Evolutionary conservation across 306 rosid species (phyloP), one percentile per base, ranked within the genome.

Genomic region (Rosa chinensis): DNA sequence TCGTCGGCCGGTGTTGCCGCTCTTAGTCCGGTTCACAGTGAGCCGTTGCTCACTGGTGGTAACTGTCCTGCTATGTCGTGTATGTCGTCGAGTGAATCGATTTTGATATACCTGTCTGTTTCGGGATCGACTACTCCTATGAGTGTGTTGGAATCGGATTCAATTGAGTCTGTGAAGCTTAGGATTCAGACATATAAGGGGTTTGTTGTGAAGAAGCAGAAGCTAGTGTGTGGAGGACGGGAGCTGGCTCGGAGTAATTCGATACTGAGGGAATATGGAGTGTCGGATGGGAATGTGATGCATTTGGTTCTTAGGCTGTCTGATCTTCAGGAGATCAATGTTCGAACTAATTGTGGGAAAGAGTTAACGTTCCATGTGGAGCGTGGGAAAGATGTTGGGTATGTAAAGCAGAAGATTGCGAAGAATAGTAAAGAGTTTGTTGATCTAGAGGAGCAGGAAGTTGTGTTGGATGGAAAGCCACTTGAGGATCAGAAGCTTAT

Each of bases 171-270:
- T 0, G 90, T 92, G 28, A 94, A 94, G 83, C 87, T 92, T 44
- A 86, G 91, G 85, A 92, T 94, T 74, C 91, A 87, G 73, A 87
- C 84, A 44, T 81, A 69, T 35, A 90, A 89, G 79, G 97, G 97
- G 70, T 91, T 94, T 83, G 87, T 94, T 69, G 89, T 80, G 68
- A 94, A 86, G 90, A 92, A 91, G 45, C 97, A 89, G 61, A 94
- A 89, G 85, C 85, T 94, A 82, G 97, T 94, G 77, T 94, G 92
- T 77, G 92, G 97, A 17, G 99, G 99, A 10, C 89, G 99, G 62
- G 99, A 94, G 53, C 81, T 94, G 44, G 84, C 99, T 2, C 87
- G 99, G 67, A 87, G 92, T 75, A 81, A 87, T 84, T 89, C 97
- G 2, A 78, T 94, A 20, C 91, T 94, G 28, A 83, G 91, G 52